Conservation (phyloP, 768 basidiomycete species). For the Trametes cubensis region DNA sequence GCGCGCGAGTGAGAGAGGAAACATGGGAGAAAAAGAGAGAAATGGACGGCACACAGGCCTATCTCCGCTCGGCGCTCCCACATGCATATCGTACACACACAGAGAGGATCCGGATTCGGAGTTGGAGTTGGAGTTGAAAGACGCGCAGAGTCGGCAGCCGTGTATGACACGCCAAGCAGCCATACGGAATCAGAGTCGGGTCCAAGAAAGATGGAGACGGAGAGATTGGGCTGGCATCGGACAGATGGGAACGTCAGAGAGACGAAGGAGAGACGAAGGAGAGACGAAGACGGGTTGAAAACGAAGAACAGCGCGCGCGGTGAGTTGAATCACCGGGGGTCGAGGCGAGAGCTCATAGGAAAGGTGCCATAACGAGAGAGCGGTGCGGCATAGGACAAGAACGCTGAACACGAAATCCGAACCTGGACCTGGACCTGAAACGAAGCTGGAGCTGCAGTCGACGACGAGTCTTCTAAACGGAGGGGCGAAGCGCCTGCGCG, state of each 20-base stretch:
- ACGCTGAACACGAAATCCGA: neutral
- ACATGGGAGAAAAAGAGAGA: slow-evolving; percentile 1
- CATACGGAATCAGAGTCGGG: neutral
- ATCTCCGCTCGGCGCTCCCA: slow-evolving; percentile 15
- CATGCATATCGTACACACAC: neutral
- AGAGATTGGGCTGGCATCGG: neutral
- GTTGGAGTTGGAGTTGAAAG: too few relatives aligned
- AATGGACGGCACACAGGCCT: slow-evolving; percentile 5
- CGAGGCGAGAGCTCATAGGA: neutral
- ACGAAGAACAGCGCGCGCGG: neutral
- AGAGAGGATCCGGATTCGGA: neutral
- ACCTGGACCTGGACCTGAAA: neutral
- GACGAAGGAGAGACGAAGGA: too few relatives aligned
- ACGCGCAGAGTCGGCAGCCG: neutral
- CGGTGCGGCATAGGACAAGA: slow-evolving; percentile 6
- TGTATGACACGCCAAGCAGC: neutral
- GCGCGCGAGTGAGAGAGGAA: neutral
- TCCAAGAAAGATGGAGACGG: neutral
- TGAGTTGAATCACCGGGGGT: slow-evolving; percentile 22
- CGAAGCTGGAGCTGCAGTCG: neutral
- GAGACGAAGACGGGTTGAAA: too few relatives aligned
- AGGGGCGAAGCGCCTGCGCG: slow-evolving; percentile 3
- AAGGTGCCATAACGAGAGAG: neutral
- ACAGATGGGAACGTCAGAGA: too few relatives aligned
- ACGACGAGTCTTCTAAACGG: too few relatives aligned